Evolutionary conservation across 345 rosid species (phyloP), one percentile per base, ranked within the genome.

Genomic region (Heritiera fomes): DNA sequence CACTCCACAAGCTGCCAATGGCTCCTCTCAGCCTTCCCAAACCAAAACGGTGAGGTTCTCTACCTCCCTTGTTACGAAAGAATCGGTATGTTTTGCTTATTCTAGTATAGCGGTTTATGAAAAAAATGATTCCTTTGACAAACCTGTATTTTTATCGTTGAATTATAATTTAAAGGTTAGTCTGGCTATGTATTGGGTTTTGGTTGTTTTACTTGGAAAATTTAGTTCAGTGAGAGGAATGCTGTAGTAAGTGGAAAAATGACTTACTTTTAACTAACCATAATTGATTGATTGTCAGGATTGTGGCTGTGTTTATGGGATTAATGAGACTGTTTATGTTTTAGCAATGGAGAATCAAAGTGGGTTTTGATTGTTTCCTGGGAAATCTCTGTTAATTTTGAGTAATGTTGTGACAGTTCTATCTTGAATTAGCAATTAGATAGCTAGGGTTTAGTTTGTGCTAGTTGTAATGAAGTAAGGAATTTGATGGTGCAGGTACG

Each of bases 401-500:
- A 32, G 28, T n/a, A 41, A 20, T 34, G 17, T 1, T 34, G 38
- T 72, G 18, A 0, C 53, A 10, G 17, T 72, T 72, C 61, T 34
- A 50, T 72, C 47, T 53, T 52, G 46, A 15, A 34, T 34, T 52
- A 71, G 15, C 40, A 4, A 52, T 32, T 49, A 14, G 7, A 4
- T 71, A 28, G 14, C 43, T 47, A 49, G 59, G 74, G 74, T 49
- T 70, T 13, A 13, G 17, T 70, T 70, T 63, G 43, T 13, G 4
- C 45, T 32, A 63, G 38, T 30, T 55, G 56, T 18, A 50, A 40
- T 75, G 65, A 18, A 78, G 61, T 41, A 23, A 12, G 67, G 65
- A 60, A 17, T 77, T 79, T 78, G 78, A 73, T 72, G 64, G 52
- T 81, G 88, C 85, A 92, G 97, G 91, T 87, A 82, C 88, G 94